Conservation (phyloP, 2,329 filamentous ascomycete species). For the Atkinsonella texensis region DNA sequence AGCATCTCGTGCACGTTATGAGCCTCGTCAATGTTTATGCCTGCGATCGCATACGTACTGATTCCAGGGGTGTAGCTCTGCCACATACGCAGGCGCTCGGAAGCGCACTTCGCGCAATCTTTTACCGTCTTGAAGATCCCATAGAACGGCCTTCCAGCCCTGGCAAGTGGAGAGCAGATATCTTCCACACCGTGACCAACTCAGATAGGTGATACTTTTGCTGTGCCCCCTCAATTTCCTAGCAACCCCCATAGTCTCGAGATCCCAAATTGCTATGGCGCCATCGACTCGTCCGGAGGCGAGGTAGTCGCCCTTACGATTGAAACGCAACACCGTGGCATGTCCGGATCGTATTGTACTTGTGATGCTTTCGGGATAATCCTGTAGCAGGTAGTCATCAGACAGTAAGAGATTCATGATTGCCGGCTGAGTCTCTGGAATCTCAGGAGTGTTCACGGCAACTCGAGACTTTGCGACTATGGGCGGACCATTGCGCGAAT, state of each 20-base stretch:
- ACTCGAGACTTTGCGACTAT: neutral
- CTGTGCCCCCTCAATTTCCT: constrained; percentile 90
- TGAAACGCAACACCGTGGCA: constrained; percentile 68
- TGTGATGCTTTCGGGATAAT: constrained; percentile 84
- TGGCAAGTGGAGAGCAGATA: constrained; percentile 89
- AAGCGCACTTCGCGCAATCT: constrained; percentile 79
- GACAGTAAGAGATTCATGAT: constrained; percentile 48
- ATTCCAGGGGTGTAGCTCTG: constrained; percentile 84
- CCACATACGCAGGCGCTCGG: constrained; percentile 87
- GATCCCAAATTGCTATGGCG: constrained; percentile 89
- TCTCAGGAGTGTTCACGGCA: neutral
- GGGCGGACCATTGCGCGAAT: neutral
- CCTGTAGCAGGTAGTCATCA: constrained; percentile 54
- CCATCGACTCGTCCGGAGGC: constrained; percentile 91
- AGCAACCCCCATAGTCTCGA: constrained; percentile 94
- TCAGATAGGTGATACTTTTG: constrained; percentile 83
- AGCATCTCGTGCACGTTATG: constrained; percentile 6
- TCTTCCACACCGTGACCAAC: constrained; percentile 85
- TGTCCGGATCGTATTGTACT: constrained; percentile 69
- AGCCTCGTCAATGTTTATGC: neutral
- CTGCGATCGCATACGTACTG: constrained; percentile 40
- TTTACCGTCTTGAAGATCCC: constrained; percentile 67
- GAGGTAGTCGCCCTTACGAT: constrained; percentile 85
- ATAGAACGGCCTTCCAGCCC: constrained; percentile 92
- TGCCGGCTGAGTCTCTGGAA: constrained; percentile 2